Evolutionary conservation across 2,329 filamentous ascomycete species (phyloP), one percentile per base, ranked within the genome.

Genomic region (Raffaelea arxii): DNA sequence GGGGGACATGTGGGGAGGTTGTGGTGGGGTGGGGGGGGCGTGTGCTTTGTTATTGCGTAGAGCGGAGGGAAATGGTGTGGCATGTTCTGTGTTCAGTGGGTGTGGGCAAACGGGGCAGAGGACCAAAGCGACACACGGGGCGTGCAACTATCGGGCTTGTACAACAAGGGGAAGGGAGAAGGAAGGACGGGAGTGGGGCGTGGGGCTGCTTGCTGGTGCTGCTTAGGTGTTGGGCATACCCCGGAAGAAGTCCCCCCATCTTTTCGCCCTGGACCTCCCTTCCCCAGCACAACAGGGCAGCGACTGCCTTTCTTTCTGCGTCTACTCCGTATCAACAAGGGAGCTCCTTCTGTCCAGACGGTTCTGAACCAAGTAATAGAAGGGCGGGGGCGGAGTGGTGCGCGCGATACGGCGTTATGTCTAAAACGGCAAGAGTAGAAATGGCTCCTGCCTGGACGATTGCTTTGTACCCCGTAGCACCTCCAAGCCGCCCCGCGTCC

Each of bases 1-100:
- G n/a, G n/a, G 45, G 46, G 43, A 46, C 30, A 51, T 53, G 51
- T 50, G 51, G 48, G 50, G 48, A 46, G 47, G 25, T 14, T 38
- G 45, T 30, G 22, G 43, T 42, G 39, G 39, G 36, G 39, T 38
- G 46, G 46, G 43, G 43, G 42, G 41, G 38, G 36, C 19, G 48
- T 19, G 36, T 25, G 41, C 32, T 36, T 12, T 18, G 19, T 36
- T 36, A 16, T 36, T 36, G 32, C 32, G 32, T 36, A 36, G 32
- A 36, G 32, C 32, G 32, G 32, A 36, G 32, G 32, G 14, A 16
- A 30, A 9, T 9, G 27, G 27, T 9, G 6, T n/a, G n/a, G 41
- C 22, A 24, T 21, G 43, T 16, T 18, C 27, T 38, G 46, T 32
- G 30, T 25, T 32, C 39, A 46, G 37, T 23, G 43, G 36, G 35